phyloP scores from a whole-genome alignment of 139 green algal genomes.

The Chlorella sp. region DNA sequence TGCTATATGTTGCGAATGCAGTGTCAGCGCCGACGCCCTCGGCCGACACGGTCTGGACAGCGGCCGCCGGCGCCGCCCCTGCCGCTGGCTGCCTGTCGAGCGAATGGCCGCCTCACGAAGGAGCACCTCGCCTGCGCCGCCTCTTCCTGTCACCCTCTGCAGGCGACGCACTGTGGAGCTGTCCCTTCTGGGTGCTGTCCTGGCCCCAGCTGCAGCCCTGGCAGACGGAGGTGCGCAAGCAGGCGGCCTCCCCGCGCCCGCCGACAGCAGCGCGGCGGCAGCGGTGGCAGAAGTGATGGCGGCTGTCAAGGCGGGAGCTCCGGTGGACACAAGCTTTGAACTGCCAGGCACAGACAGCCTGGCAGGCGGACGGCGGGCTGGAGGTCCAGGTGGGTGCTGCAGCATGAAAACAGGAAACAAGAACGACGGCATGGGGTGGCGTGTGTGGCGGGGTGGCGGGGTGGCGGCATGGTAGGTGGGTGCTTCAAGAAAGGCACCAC shows the following conservation, averaged over 20 bases:
- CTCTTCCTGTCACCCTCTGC: background rate
- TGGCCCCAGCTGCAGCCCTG: background rate
- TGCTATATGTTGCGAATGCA: background rate
- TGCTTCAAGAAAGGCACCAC: too few relatives aligned
- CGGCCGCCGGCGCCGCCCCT: background rate
- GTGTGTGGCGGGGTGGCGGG: too few relatives aligned
- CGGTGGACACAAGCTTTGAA: background rate
- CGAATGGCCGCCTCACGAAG: too few relatives aligned
- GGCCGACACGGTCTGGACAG: background rate
- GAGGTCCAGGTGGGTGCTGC: background rate
- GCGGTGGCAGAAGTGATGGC: background rate
- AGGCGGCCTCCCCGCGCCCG: background rate
- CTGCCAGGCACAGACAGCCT: background rate
- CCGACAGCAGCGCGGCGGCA: background rate
- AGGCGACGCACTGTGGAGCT: background rate
- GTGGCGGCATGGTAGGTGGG: too few relatives aligned
- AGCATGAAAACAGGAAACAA: too few relatives aligned
- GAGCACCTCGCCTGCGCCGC: background rate
- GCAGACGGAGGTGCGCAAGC: background rate
- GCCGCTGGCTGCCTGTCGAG: too few relatives aligned
- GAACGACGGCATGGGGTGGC: too few relatives aligned
- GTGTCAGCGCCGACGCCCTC: background rate
- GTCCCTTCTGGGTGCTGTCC: background rate
- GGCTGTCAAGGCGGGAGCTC: background rate
- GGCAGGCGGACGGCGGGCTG: background rate